Evolutionary conservation across 305 asterid species (phyloP).

Genomic region (Fraxinus sp.): DNA sequence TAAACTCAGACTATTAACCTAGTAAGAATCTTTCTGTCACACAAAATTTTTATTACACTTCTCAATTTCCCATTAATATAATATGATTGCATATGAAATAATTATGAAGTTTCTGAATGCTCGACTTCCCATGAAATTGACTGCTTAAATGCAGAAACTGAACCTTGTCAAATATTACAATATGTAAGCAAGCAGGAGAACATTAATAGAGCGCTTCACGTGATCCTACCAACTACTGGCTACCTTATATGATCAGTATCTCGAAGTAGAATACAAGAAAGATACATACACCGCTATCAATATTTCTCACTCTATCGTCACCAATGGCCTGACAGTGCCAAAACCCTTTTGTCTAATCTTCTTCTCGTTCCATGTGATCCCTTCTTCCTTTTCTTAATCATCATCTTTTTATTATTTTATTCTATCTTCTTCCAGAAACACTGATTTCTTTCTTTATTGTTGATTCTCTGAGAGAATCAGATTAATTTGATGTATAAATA

Average conservation of each 20-base stretch:
- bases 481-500: background rate
- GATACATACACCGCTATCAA: background rate
- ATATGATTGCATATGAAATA: background rate
- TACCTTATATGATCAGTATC: background rate
- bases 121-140: background rate
- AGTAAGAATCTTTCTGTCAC: background rate
- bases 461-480: conserved; percentile 22
- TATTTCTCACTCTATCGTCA: conserved; percentile 41
- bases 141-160: background rate
- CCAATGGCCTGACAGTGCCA: conserved; percentile 67
- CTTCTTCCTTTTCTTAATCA: conserved; percentile 18
- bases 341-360: conserved; percentile 30
- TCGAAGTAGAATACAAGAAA: background rate
- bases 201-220: background rate
- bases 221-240: conserved; percentile 19
- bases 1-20: background rate
- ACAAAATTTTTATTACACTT: background rate
- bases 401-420: background rate
- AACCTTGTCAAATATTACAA: background rate
- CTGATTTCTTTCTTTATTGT: conserved; percentile 10
- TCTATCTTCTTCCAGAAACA: conserved; percentile 9
- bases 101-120: background rate
- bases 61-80: background rate
- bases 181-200: conserved; percentile 3
- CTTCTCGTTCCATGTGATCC: conserved; percentile 9